phyloP scores from a whole-genome alignment of 352 stramenopile species.

The Detonula confervacea region DNA sequence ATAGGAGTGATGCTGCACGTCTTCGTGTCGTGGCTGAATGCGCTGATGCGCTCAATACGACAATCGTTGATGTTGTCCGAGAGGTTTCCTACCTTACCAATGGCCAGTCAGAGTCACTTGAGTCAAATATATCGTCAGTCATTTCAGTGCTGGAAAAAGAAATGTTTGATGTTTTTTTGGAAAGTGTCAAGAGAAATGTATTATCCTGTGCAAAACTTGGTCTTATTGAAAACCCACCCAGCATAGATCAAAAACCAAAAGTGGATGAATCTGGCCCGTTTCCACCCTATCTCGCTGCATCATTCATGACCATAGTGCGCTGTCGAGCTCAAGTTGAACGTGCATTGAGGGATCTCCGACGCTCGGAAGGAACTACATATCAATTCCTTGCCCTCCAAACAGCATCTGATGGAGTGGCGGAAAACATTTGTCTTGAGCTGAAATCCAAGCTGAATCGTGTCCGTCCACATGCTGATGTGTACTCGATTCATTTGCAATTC shows the following conservation, averaged over 20 bases:
- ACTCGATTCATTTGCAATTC: constrained; percentile 82
- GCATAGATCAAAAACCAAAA: constrained; percentile 23
- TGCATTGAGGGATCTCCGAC: constrained; percentile 64
- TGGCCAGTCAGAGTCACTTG: constrained; percentile 58
- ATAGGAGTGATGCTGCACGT: constrained; percentile 74
- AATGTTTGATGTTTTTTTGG: constrained; percentile 86
- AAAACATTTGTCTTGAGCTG: constrained; percentile 81
- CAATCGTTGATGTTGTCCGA: constrained; percentile 73
- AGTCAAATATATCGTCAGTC: constrained; percentile 75
- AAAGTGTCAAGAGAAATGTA: constrained; percentile 72
- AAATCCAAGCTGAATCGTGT: constrained; percentile 66
- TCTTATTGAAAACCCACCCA: constrained; percentile 32
- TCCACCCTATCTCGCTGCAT: constrained; percentile 77
- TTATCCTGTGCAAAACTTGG: constrained; percentile 68
- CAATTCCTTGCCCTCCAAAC: constrained; percentile 78
- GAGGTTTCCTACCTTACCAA: constrained; percentile 79
- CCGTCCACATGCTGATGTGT: constrained; percentile 68
- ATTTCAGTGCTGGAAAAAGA: constrained; percentile 72
- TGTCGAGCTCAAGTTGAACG: constrained; percentile 83
- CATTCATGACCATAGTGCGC: constrained; percentile 80
- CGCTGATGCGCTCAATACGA: constrained; percentile 72
- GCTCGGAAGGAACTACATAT: constrained; percentile 68
- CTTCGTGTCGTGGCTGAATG: constrained; percentile 82
- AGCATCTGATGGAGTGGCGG: constrained; percentile 76
- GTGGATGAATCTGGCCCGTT: constrained; percentile 52